Evolutionary conservation across 768 basidiomycete genomes (phyloP), one percentile per base, ranked within the genome.

Genomic region (Panaeolus cyanescens): DNA sequence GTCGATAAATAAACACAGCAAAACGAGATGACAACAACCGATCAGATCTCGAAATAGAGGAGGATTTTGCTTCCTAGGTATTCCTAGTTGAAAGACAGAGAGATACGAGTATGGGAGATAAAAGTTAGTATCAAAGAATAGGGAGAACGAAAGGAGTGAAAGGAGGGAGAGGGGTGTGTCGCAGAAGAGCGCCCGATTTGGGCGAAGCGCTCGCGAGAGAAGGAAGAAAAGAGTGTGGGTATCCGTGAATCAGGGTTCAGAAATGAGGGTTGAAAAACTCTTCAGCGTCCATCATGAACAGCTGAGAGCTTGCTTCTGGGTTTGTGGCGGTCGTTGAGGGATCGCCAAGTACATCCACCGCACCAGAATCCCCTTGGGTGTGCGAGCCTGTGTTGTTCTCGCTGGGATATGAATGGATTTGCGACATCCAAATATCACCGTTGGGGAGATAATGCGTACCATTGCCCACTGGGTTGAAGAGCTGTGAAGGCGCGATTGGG

Each of bases 201-300:
- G 42, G 28, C 42, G 42, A 28, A 45, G 42, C 45, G 45, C 45
- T 50, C 25, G 25, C 45, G 22, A 50, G 37, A 36, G 30, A 54
- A 6, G 42, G 33, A 10, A 56, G 32, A 40, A 28, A 40, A 58
- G 54, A 22, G 28, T 54, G 60, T 40, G 61, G 40, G 28, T 28
- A 31, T 55, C 30, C 60, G 7, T 19, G 8, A 22, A 17, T 42
- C 19, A 37, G 22, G 39, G 19, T 30, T 66, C 60, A 68, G 34
- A 59, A 67, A 25, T 64, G 59, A 33, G 67, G 63, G 37, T 55
- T 61, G 39, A 71, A 69, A 60, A 71, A 66, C 17, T 72, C 71
- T 45, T 71, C 69, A 30, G 66, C 62, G 58, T 74, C 71, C 66
- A 72, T 72, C 20, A 67, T 56, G 42, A 67, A 70, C 50, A 72